These are phyloP conservation scores for Vitis amurensis DNA, from an alignment of 164 flowering plant genomes.

Conservation along the genomic window DNA sequence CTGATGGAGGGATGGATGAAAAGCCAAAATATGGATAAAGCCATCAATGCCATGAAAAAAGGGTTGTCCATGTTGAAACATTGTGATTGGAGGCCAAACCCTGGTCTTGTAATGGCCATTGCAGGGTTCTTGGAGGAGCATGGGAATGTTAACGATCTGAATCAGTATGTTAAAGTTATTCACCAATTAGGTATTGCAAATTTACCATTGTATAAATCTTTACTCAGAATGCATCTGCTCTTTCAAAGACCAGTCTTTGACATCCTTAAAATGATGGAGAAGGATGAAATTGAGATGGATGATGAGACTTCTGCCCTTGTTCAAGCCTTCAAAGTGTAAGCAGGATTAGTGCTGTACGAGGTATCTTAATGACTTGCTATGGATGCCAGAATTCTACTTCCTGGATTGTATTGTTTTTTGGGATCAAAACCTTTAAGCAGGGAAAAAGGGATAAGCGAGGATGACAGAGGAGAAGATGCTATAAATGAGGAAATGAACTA, in stretches of 20 bases:
- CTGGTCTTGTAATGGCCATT: constrained; percentile 27
- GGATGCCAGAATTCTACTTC: too few species aligned
- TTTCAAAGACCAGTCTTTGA: constrained; percentile 28
- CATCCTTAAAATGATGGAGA: constrained; percentile 47
- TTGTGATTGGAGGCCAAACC: constrained; percentile 50
- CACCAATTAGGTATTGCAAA: constrained; percentile 35
- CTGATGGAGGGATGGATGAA: constrained; percentile 63
- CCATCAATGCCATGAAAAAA: constrained; percentile 50
- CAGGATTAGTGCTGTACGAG: constrained; percentile 15
- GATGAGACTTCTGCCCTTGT: constrained; percentile 33
- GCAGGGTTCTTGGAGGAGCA: constrained; percentile 41
- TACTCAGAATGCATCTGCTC: constrained; percentile 37
- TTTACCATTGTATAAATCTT: constrained; percentile 40
- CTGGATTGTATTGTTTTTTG: too few species aligned
- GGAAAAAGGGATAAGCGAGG: too few species aligned
- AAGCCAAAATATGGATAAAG: constrained; percentile 46
- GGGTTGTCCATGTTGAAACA: constrained; percentile 37
- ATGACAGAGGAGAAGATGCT: too few species aligned
- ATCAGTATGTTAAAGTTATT: constrained; percentile 23
- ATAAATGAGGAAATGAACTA: too few species aligned
- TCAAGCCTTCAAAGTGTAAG: constrained; percentile 14
- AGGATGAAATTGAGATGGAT: constrained; percentile 38
- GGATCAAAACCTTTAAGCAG: too few species aligned
- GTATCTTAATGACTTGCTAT: neutral
- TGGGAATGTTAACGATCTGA: constrained; percentile 35